phyloP scores from a whole-genome alignment of 352 stramenopile genomes.

The Blastocystis sp. region DNA sequence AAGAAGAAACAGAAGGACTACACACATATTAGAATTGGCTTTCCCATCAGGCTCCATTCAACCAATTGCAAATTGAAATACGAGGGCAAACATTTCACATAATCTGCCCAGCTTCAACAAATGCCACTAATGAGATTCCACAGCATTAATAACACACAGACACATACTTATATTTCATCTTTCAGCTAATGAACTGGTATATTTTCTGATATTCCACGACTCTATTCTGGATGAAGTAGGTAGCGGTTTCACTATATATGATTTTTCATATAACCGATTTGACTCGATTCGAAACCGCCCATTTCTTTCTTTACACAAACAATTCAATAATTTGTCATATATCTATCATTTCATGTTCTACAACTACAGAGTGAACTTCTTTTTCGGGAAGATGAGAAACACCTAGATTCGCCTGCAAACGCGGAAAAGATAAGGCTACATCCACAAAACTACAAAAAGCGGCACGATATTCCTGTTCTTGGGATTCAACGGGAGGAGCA shows the following conservation, averaged over 20 bases:
- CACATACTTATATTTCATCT: constrained; percentile 56
- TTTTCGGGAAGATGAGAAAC: not conserved
- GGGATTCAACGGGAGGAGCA: not conserved
- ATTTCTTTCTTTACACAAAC: constrained; percentile 21
- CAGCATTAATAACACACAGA: not conserved
- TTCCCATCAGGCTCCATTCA: not conserved
- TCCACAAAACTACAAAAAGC: not conserved
- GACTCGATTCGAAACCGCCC: not conserved
- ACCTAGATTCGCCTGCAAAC: not conserved
- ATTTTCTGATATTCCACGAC: constrained; percentile 1
- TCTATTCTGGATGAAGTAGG: not conserved
- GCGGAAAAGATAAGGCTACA: not conserved
- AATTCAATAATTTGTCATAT: not conserved
- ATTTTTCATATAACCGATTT: not conserved
- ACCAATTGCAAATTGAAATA: not conserved
- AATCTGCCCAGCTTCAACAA: not conserved
- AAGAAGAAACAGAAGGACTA: constrained; percentile 70
- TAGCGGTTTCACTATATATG: not conserved
- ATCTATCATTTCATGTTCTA: not conserved
- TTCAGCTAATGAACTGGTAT: constrained; percentile 51
- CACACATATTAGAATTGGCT: not conserved
- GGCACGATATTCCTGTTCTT: not conserved
- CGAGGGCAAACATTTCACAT: not conserved
- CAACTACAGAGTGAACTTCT: not conserved
- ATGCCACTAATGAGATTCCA: not conserved